Evolutionary conservation across 2,329 filamentous ascomycete genomes (phyloP).

Genomic region (Phialocephala subalpina): DNA sequence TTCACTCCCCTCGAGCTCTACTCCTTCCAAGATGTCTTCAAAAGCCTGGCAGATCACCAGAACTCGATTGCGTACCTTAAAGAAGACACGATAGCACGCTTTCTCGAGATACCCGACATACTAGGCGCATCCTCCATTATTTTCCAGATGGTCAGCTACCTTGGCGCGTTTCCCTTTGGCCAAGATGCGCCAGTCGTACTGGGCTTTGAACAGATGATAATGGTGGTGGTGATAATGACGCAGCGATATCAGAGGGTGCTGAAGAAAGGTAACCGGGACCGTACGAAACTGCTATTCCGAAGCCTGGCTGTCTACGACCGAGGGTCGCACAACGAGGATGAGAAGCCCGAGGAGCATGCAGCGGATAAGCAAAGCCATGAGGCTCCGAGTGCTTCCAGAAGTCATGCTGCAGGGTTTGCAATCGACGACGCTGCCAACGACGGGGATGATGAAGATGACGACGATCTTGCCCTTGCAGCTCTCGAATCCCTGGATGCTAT

Average conservation of each 20-base stretch:
- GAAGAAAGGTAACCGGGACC: constrained; percentile 62
- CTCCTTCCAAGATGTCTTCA: constrained; percentile 78
- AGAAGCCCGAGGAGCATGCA: constrained; percentile 34
- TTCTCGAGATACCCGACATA: constrained; percentile 77
- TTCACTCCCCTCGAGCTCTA: constrained; percentile 77
- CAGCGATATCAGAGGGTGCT: constrained; percentile 72
- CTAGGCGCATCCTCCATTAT: constrained; percentile 72
- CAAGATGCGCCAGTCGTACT: constrained; percentile 74
- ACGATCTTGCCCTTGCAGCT: constrained; percentile 73
- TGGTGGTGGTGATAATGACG: constrained; percentile 77
- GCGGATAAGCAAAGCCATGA: constrained; percentile 51
- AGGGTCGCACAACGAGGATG: constrained; percentile 38
- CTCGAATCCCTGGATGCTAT: constrained; percentile 72
- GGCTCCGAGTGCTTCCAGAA: constrained; percentile 44
- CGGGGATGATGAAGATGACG: constrained; percentile 58
- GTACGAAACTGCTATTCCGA: constrained; percentile 72
- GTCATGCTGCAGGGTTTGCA: constrained; percentile 46
- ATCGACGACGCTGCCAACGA: constrained; percentile 52
- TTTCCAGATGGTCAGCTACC: constrained; percentile 75
- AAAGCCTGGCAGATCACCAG: constrained; percentile 70
- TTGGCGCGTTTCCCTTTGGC: constrained; percentile 78
- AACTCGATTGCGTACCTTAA: constrained; percentile 71
- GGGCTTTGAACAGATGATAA: constrained; percentile 74
- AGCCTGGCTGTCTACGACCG: constrained; percentile 77
- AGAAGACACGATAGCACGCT: constrained; percentile 74